These are phyloP conservation scores for Entoloma clypeatum DNA, from an alignment of 1,284 basidiomycete genomes.

Conservation along the genomic window DNA sequence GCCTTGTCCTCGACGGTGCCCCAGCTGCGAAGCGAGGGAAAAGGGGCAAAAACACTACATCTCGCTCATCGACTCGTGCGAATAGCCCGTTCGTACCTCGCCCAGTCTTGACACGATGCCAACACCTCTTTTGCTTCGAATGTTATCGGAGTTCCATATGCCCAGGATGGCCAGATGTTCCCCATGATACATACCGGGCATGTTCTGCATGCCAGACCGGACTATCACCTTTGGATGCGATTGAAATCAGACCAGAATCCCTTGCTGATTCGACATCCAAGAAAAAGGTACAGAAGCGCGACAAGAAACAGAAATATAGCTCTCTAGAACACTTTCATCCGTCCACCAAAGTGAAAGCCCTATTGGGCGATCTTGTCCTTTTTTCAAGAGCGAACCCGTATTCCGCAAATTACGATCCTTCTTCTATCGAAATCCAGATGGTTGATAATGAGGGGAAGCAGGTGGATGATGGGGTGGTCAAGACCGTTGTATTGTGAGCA, in stretches of 20 bases:
- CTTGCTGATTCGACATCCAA: conserved; percentile 41
- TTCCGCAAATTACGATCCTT: conserved; percentile 80
- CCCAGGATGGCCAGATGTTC: conserved; percentile 74
- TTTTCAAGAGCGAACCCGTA: conserved; percentile 79
- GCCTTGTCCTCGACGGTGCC: conserved; percentile 48
- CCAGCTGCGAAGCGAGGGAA: conserved; percentile 56
- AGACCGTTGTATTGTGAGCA: conserved; percentile 91
- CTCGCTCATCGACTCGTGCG: conserved; percentile 65
- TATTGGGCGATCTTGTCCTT: conserved; percentile 71
- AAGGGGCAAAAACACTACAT: conserved; percentile 52
- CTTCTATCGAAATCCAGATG: conserved; percentile 66
- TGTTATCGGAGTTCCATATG: conserved; percentile 80
- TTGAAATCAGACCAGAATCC: conserved; percentile 63
- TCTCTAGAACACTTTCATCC: conserved; percentile 61
- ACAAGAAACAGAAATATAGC: conserved; percentile 61
- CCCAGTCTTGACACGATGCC: conserved; percentile 84
- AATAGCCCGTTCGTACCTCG: conserved; percentile 59
- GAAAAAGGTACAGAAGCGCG: conserved; percentile 65
- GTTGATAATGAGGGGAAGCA: conserved; percentile 71
- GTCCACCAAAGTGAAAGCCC: conserved; percentile 83
- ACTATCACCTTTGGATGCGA: conserved; percentile 63
- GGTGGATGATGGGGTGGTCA: conserved; percentile 64
- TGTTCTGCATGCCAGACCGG: conserved; percentile 76
- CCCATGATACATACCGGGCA: conserved; percentile 50
- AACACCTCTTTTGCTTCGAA: conserved; percentile 83